Evolutionary conservation across 768 basidiomycete genomes (phyloP).

Genomic region (Podaxis sp.): DNA sequence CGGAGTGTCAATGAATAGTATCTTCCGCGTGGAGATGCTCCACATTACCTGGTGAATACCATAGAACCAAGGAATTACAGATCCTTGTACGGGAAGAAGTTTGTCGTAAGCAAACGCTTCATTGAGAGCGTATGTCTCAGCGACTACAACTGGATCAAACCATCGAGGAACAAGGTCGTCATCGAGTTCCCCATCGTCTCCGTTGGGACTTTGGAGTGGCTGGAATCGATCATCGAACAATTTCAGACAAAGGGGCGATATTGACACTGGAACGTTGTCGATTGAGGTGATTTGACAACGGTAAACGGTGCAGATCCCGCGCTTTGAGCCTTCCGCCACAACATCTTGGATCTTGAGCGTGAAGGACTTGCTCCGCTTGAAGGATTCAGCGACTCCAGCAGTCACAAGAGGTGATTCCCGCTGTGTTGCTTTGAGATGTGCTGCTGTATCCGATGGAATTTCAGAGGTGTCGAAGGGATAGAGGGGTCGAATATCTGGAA

Average conservation of each 20-base stretch:
- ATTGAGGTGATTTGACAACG: conserved; percentile 20
- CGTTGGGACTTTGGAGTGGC: conserved; percentile 11
- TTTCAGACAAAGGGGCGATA: conserved; percentile 20
- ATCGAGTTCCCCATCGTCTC: conserved; percentile 15
- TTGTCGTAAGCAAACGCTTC: conserved; percentile 24
- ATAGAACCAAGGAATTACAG: conserved; percentile 27
- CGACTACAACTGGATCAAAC: conserved; percentile 16
- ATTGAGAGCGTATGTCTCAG: conserved; percentile 21
- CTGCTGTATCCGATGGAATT: conserved; percentile 12
- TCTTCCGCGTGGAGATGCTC: not conserved
- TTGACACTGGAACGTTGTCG: conserved; percentile 16
- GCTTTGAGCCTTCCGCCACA: conserved; percentile 12
- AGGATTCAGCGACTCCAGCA: conserved; percentile 6
- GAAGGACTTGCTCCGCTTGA: conserved; percentile 12
- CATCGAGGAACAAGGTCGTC: conserved; percentile 3
- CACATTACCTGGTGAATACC: conserved; percentile 22
- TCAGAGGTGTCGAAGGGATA: conserved; percentile 16
- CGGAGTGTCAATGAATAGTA: not conserved
- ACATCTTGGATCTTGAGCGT: conserved; percentile 15
- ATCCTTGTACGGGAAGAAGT: conserved; percentile 22
- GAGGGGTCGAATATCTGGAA: conserved; percentile 10
- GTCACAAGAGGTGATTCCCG: conserved; percentile 14
- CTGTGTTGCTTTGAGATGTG: conserved; percentile 10
- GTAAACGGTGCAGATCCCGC: conserved; percentile 16
- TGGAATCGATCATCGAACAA: conserved; percentile 23